These are phyloP conservation scores for Rhizomucor pusillus DNA, from an alignment of 371 early-diverging fungal species.

Conservation along the genomic window DNA sequence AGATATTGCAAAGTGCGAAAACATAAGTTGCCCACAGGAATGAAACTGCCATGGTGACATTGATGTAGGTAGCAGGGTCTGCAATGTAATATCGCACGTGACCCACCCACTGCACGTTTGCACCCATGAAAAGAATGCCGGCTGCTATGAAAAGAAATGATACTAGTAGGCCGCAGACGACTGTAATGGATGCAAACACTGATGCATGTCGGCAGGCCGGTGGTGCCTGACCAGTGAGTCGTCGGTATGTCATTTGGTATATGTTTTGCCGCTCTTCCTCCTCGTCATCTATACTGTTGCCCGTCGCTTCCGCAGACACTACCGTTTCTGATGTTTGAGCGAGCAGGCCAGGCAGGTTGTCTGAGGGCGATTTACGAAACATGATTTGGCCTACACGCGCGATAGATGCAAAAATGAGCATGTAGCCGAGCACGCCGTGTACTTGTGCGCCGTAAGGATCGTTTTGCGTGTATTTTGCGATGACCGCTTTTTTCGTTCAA, in stretches of 20 bases:
- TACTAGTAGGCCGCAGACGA: conserved; percentile 27
- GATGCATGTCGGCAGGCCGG: conserved; percentile 30
- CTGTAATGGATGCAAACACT: conserved; percentile 34
- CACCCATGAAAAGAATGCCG: conserved; percentile 38
- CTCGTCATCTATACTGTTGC: conserved; percentile 9
- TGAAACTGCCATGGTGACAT: conserved; percentile 27
- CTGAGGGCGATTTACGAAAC: conserved; percentile 40
- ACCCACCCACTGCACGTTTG: conserved; percentile 34
- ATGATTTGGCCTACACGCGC: conserved; percentile 33
- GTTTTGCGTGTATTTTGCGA: conserved; percentile 14
- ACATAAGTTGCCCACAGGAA: conserved; percentile 40
- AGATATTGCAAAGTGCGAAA: conserved; percentile 64
- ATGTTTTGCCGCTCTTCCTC: conserved; percentile 4
- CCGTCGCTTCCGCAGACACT: conserved; percentile 10
- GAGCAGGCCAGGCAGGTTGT: conserved; percentile 36
- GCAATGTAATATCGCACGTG: conserved; percentile 30
- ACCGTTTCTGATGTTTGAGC: conserved; percentile 13
- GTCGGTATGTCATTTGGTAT: conserved; percentile 14
- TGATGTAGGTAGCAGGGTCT: conserved; percentile 38
- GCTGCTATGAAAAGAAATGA: conserved; percentile 29
- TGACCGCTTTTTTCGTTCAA: conserved; percentile 9
- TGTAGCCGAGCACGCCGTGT: conserved; percentile 36
- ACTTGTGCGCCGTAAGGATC: conserved; percentile 28
- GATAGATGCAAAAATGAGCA: conserved; percentile 30
- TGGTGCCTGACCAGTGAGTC: conserved; percentile 11